A percentile compares a stretch with the other conserved stretches of the same genome.
phyloP scores from a whole-genome alignment of 1,139 yeast genomes.

The Diutina pseudorugosa region DNA sequence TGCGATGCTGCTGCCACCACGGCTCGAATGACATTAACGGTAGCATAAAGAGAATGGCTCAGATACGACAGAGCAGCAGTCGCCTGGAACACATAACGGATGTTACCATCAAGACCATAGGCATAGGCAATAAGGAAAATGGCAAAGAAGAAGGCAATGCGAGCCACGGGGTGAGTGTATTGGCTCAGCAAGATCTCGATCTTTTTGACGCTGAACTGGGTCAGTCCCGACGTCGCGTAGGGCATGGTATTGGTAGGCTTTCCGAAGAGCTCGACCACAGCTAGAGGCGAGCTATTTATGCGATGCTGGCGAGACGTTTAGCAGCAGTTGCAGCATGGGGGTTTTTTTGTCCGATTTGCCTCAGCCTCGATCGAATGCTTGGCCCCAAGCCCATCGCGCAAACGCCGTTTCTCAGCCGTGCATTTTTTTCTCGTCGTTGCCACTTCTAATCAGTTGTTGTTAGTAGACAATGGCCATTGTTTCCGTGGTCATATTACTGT shows the following conservation, averaged over 20 bases:
- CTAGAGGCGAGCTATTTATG: no score
- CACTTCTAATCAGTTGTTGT: no score
- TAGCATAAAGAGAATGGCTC: background rate
- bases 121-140: slow-evolving; percentile 52
- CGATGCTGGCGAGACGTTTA: no score
- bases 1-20: slow-evolving; percentile 2
- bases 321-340: no score
- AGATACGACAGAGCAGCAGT: slow-evolving; percentile 2
- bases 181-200: slow-evolving; percentile 29
- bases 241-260: background rate
- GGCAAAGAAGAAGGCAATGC: slow-evolving; percentile 30
- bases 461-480: no score
- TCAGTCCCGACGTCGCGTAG: background rate
- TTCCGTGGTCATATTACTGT: no score
- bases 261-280: no score
- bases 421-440: no score
- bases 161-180: slow-evolving; percentile 13
- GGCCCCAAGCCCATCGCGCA: no score
- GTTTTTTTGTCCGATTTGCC: no score
- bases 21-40: background rate
- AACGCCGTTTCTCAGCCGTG: no score
- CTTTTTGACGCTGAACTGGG: slow-evolving; percentile 16
- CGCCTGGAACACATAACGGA: slow-evolving; percentile 28
- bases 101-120: slow-evolving; percentile 52
- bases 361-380: no score